Conservation (phyloP, 345 rosid genomes). For the Passiflora organensis region DNA sequence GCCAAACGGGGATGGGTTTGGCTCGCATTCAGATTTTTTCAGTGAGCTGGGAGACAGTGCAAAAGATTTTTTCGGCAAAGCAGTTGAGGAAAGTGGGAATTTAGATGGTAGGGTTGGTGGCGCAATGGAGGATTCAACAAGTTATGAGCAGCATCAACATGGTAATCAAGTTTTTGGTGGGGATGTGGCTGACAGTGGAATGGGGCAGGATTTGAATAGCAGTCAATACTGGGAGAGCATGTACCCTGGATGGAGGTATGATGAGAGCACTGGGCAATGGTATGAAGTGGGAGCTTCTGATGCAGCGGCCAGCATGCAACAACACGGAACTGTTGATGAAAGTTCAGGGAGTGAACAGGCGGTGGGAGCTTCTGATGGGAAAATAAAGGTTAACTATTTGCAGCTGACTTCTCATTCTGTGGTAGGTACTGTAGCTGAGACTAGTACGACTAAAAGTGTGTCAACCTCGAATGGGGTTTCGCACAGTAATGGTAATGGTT, state of each 20-base stretch:
- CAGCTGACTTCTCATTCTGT: conserved; percentile 57
- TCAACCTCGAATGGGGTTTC: conserved; percentile 66
- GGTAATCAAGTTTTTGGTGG: conserved; percentile 29
- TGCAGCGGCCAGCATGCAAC: conserved; percentile 27
- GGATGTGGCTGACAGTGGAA: conserved; percentile 26
- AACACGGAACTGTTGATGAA: conserved; percentile 31
- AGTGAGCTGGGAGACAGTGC: conserved; percentile 40
- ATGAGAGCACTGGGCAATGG: conserved; percentile 73
- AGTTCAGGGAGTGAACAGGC: conserved; percentile 39
- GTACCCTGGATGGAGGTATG: conserved; percentile 93
- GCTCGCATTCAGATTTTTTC: conserved; percentile 76
- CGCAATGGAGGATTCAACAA: conserved; percentile 31
- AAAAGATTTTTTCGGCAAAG: conserved; percentile 33
- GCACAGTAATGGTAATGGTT: conserved; percentile 51
- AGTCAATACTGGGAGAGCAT: conserved; percentile 67
- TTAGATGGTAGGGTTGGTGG: conserved; percentile 17
- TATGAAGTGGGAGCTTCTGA: conserved; percentile 55
- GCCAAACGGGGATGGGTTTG: conserved; percentile 50
- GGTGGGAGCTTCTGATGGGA: conserved; percentile 35
- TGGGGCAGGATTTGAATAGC: conserved; percentile 45
- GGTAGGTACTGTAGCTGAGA: conserved; percentile 37
- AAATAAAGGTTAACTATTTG: conserved; percentile 52
- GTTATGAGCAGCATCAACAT: conserved; percentile 33
- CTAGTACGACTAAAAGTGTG: conserved; percentile 48
- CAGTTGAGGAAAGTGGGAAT: conserved; percentile 26